Evolutionary conservation across 2,329 filamentous ascomycete genomes (phyloP), one percentile per base, ranked within the genome.

Genomic region (Leptosphaerulina australis): DNA sequence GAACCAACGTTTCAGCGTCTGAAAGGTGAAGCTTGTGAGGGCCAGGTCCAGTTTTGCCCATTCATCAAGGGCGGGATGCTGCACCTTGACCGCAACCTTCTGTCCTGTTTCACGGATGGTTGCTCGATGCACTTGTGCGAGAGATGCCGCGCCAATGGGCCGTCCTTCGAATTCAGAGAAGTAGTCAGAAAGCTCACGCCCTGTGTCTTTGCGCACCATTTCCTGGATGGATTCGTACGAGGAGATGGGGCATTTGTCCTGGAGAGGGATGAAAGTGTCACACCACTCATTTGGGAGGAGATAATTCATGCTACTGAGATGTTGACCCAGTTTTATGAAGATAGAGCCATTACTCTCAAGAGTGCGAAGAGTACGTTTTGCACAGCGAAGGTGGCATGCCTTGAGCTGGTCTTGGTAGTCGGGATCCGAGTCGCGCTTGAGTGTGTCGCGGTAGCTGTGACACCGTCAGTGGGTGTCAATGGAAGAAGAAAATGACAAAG

Each of bases 271-370:
- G 70, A 99, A 99, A 0, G 94, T 97, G 25, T 87, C 88, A 24
- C 91, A 96, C 92, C 93, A 97, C 75, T 97, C 93, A 39, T 82
- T 76, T 1, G 93, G 93, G 8, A 97, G 81, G 8, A 97, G 82
- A 71, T 97, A 97, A 68, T 94, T 95, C 88, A 97, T 90, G 58
- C 91, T 93, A 72, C 91, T 96, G 74, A 99, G 74, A 75, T 99
- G 94, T 67, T 99, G 94, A 6, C 94, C 94, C 29, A 99, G 79
- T 75, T 99, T 99, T 72, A 99, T 97, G 65, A 97, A 99, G 57
- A 99, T 96, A 21, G 93, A 96, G 20, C 95, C 94, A 73, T 97
- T 97, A 79, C 90, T 91, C 79, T 99, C 94, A 58, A 97, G 77
- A 1, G 95, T 92, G 49, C 81, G 83, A 31, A 97, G 78, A 1